A percentile compares a stretch with the other conserved stretches of the same genome.
Evolutionary conservation across 192 early-diverging fungal genomes (phyloP).

Genomic region (Linnemannia schmuckeri): DNA sequence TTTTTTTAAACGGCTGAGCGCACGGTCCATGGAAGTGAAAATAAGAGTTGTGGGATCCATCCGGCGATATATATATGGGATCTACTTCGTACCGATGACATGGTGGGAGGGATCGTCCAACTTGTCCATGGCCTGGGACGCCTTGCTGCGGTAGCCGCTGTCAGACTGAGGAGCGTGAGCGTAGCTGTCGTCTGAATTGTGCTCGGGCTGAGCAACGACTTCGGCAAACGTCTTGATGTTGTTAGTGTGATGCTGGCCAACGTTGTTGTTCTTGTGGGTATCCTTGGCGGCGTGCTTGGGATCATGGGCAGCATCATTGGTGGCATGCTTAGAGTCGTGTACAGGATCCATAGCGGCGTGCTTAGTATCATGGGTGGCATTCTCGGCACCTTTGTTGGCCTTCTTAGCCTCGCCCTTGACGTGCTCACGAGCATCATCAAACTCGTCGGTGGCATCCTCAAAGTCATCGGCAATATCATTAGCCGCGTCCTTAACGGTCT

Average conservation of each 20-base stretch:
- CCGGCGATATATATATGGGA: neutral
- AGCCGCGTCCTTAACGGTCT: neutral
- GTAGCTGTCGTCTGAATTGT: slow-evolving; percentile 12
- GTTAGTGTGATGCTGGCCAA: slow-evolving; percentile 20
- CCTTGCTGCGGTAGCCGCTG: slow-evolving; percentile 28
- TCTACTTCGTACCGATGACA: slow-evolving; percentile 35
- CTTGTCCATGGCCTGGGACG: slow-evolving; percentile 25
- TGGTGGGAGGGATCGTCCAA: slow-evolving; percentile 3
- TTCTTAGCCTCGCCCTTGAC: slow-evolving; percentile 8
- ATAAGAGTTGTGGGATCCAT: neutral
- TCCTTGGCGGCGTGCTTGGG: slow-evolving; percentile 7
- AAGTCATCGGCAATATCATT: neutral
- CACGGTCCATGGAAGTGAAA: neutral
- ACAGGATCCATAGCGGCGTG: neutral
- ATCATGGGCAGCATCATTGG: slow-evolving; percentile 9
- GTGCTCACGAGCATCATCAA: slow-evolving; percentile 11
- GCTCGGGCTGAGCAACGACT: slow-evolving; percentile 21
- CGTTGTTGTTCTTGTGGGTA: neutral
- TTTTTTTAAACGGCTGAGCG: neutral
- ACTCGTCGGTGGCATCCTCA: slow-evolving; percentile 18
- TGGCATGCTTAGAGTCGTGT: neutral
- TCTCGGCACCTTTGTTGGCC: slow-evolving; percentile 12
- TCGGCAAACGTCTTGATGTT: slow-evolving; percentile 37
- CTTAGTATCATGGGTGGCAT: slow-evolving; percentile 5
- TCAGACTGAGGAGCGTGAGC: slow-evolving; percentile 29